These are phyloP conservation scores for Amphicarpaea edgeworthii DNA, from an alignment of 306 rosid genomes.

Conservation along the genomic window DNA sequence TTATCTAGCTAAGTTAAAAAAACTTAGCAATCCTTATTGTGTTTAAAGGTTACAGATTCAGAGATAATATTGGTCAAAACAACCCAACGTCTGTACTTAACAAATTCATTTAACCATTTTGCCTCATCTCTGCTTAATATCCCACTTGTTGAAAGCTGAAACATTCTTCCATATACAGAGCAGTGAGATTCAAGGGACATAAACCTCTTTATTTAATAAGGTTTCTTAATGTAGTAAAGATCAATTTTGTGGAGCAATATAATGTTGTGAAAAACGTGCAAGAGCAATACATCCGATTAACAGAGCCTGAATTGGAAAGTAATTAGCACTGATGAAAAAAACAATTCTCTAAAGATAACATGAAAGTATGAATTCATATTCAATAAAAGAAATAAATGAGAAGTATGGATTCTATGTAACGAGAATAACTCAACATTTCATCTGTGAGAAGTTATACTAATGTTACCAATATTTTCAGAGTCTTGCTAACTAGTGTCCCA, in stretches of 20 bases:
- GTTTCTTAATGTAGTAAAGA: background rate
- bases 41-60: slow-evolving; percentile 17
- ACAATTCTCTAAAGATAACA: background rate
- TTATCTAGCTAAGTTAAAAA: slow-evolving; percentile 29
- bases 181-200: slow-evolving; percentile 2
- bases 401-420: background rate
- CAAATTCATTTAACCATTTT: slow-evolving; percentile 19
- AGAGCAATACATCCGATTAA: background rate
- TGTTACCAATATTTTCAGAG: no score
- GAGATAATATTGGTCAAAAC: slow-evolving; percentile 11
- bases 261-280: background rate
- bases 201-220: background rate
- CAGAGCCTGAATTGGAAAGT: background rate
- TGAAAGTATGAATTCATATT: background rate
- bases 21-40: background rate
- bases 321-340: background rate
- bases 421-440: no score
- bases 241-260: slow-evolving; percentile 19
- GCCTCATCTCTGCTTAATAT: slow-evolving; percentile 13
- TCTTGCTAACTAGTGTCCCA: no score
- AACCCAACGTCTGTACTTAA: slow-evolving; percentile 34
- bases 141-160: slow-evolving; percentile 17
- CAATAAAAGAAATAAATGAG: background rate
- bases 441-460: background rate
- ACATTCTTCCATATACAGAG: slow-evolving; percentile 22